Evolutionary conservation across 108 stramenopile genomes (phyloP).

Genomic region (Nitzschia sp.): DNA sequence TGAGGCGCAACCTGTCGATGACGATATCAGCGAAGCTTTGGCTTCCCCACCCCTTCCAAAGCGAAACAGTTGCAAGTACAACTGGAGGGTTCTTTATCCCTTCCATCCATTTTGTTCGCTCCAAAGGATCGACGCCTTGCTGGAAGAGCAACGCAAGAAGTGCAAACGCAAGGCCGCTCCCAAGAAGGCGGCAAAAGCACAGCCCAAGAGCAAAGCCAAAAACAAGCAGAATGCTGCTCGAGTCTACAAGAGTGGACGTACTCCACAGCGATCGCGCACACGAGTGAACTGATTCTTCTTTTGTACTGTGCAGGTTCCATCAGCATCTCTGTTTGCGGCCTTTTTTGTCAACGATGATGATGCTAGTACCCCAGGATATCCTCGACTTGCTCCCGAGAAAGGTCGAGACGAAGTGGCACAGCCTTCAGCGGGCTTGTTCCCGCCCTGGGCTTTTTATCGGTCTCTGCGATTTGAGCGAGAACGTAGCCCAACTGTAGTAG

Average conservation of each 20-base stretch:
- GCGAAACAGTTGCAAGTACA: background rate
- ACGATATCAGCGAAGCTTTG: background rate
- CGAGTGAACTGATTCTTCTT: too few relatives aligned
- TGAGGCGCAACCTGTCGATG: background rate
- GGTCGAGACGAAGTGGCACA: slow-evolving; percentile 68
- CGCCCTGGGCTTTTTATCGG: slow-evolving; percentile 70
- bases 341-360: background rate
- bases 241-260: too few relatives aligned
- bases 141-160: background rate
- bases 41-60: background rate
- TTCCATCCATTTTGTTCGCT: slow-evolving; percentile 40
- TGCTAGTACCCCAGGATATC: slow-evolving; percentile 46
- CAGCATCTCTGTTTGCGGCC: background rate
- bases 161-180: background rate
- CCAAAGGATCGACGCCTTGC: slow-evolving; percentile 26
- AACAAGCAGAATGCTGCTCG: too few relatives aligned
- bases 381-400: slow-evolving; percentile 64
- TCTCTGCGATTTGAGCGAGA: slow-evolving; percentile 60
- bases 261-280: too few relatives aligned
- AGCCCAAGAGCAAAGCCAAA: too few relatives aligned
- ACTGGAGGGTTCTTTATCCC: slow-evolving; percentile 23
- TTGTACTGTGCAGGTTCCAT: too few relatives aligned
- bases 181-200: too few relatives aligned
- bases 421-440: slow-evolving; percentile 68
- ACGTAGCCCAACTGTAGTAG: slow-evolving; percentile 49